phyloP scores from a whole-genome alignment of 192 early-diverging fungal species.

The Cetraspora pellucida region DNA sequence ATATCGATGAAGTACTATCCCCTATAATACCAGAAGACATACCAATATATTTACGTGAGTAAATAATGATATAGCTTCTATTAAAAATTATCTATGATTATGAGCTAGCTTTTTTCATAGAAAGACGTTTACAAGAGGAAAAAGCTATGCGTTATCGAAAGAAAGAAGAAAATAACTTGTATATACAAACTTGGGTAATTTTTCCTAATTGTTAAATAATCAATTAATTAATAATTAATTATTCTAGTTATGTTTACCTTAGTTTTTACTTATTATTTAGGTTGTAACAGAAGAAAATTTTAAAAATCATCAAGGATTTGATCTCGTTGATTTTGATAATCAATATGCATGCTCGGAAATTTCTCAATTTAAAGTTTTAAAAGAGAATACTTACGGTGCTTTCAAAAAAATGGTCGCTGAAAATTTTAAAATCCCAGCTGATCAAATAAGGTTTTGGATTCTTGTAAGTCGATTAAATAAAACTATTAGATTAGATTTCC shows the following conservation, averaged over 20 bases:
- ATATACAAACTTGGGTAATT: too few relatives aligned
- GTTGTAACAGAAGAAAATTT: too few relatives aligned
- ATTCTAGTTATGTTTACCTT: too few relatives aligned
- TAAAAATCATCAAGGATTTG: conserved; percentile 58
- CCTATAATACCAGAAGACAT: conserved; percentile 70
- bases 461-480: conserved; percentile 89
- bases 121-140: background rate
- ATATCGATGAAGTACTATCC: conserved; percentile 71
- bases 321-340: conserved; percentile 77
- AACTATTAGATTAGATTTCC: conserved; percentile 81
- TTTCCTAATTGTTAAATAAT: too few relatives aligned
- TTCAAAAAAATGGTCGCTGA: conserved; percentile 59
- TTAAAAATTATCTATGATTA: too few relatives aligned
- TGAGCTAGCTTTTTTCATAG: too few relatives aligned
- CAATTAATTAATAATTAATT: too few relatives aligned
- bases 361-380: conserved; percentile 43
- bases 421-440: conserved; percentile 47
- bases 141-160: too few relatives aligned
- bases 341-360: conserved; percentile 37
- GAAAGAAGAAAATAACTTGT: too few relatives aligned
- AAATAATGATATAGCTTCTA: background rate
- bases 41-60: conserved; percentile 73
- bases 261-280: too few relatives aligned
- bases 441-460: conserved; percentile 79
- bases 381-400: conserved; percentile 36